Conservation (phyloP, 192 early-diverging fungal genomes). For the Chytriomyces sp. region DNA sequence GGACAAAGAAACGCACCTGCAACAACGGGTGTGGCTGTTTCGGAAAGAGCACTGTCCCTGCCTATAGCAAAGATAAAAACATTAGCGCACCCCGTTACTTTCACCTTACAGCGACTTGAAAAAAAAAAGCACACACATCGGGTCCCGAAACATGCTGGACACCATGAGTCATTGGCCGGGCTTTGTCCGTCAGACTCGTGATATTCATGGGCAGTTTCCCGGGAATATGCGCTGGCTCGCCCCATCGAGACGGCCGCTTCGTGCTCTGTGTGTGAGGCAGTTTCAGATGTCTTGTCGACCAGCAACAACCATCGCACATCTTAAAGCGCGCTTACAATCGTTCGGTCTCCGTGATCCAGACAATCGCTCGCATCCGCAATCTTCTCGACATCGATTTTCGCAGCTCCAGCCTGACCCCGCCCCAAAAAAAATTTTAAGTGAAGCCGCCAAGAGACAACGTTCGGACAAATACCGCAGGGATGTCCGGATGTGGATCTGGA, state of each 20-base stretch:
- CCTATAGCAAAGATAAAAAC: conserved; percentile 23
- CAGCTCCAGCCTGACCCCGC: neutral
- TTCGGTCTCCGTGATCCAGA: conserved; percentile 35
- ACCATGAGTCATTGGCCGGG: conserved; percentile 35
- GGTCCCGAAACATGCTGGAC: conserved; percentile 32
- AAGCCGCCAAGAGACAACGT: neutral
- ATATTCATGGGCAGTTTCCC: conserved; percentile 35
- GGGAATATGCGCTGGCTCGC: conserved; percentile 20
- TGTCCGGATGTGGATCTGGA: conserved; percentile 37
- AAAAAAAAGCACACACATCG: neutral
- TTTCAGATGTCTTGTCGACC: neutral
- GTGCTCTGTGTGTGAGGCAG: neutral
- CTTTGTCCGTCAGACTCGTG: conserved; percentile 30
- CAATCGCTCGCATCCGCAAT: conserved; percentile 22
- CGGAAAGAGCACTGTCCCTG: conserved; percentile 42
- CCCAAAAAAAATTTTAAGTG: neutral
- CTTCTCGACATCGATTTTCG: neutral
- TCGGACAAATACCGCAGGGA: conserved; percentile 30
- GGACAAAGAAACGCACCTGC: conserved; percentile 1
- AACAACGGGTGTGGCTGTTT: conserved; percentile 21
- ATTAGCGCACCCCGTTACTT: neutral
- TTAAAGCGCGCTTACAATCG: no score
- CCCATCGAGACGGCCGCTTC: neutral
- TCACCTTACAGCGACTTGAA: no score
- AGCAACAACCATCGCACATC: no score